Conservation (phyloP, 176 grass and related monocot species). For the barley (Hordeum vulgare) region DNA sequence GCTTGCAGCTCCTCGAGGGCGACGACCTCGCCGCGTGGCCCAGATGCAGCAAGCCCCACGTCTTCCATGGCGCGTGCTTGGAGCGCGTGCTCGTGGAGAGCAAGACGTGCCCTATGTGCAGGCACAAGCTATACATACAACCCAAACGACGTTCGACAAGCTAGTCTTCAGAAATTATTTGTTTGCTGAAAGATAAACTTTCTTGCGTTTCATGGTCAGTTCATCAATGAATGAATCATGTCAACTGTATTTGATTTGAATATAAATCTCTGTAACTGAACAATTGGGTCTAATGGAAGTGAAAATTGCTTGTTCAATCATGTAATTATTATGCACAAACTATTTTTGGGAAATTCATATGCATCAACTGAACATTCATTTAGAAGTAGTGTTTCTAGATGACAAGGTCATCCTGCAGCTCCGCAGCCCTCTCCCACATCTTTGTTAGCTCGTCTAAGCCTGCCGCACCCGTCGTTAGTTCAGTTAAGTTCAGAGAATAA, state of each 20-base stretch:
- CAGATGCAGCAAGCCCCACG: conserved; percentile 1
- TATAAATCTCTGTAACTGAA: neutral
- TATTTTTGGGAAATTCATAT: neutral
- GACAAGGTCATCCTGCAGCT: too few species aligned
- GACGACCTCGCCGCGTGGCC: conserved; percentile 14
- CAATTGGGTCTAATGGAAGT: neutral
- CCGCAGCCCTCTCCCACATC: too few species aligned
- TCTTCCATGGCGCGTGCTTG: conserved; percentile 27
- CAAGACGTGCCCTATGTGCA: neutral
- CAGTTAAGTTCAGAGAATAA: too few species aligned
- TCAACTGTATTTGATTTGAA: neutral
- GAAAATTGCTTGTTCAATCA: neutral
- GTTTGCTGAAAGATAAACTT: neutral
- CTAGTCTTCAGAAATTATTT: neutral
- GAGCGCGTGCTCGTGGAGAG: neutral
- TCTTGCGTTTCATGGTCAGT: neutral
- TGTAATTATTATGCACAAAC: neutral
- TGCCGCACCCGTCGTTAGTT: too few species aligned
- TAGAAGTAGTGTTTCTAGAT: neutral
- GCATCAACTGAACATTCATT: neutral
- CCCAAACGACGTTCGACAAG: neutral
- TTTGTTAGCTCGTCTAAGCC: too few species aligned
- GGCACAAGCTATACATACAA: neutral
- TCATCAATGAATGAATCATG: neutral
- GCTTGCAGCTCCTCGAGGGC: neutral